Conservation (phyloP, 2,329 filamentous ascomycete genomes). For the Diaporthe vaccinii region DNA sequence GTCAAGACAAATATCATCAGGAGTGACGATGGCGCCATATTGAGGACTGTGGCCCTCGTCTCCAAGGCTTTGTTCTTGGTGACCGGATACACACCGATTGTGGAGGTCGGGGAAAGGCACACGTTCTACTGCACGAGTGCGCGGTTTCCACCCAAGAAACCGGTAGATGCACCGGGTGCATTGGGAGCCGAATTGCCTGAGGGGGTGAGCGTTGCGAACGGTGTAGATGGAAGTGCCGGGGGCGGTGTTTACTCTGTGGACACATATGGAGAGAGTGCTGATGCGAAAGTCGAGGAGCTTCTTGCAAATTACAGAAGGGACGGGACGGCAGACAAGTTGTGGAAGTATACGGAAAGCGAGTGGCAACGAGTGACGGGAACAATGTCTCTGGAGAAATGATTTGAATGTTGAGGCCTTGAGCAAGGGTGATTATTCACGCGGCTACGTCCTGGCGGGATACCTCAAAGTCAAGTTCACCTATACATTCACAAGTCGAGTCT, state of each 20-base stretch:
- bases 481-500: neutral
- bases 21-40: conserved; percentile 43
- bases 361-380: conserved; percentile 51
- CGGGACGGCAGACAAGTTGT: conserved; percentile 50
- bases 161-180: conserved; percentile 43
- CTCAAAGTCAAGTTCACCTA: neutral
- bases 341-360: conserved; percentile 53
- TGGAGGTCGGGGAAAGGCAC: conserved; percentile 56
- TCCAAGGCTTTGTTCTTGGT: conserved; percentile 46
- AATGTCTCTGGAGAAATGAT: neutral
- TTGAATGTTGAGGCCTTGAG: neutral
- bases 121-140: conserved; percentile 54
- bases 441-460: neutral
- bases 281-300: conserved; percentile 46
- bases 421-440: neutral
- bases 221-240: conserved; percentile 49
- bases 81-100: conserved; percentile 27
- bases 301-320: conserved; percentile 47
- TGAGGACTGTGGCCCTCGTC: conserved; percentile 46
- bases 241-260: conserved; percentile 56
- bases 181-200: conserved; percentile 45
- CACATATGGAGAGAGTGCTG: conserved; percentile 49
- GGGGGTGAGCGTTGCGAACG: conserved; percentile 46
- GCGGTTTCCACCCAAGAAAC: conserved; percentile 47
- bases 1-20: conserved; percentile 51